Percentiles rank a stretch among this genome's conserved stretches.
phyloP scores from a whole-genome alignment of 345 rosid genomes.

The Noccaea bulbosa region DNA sequence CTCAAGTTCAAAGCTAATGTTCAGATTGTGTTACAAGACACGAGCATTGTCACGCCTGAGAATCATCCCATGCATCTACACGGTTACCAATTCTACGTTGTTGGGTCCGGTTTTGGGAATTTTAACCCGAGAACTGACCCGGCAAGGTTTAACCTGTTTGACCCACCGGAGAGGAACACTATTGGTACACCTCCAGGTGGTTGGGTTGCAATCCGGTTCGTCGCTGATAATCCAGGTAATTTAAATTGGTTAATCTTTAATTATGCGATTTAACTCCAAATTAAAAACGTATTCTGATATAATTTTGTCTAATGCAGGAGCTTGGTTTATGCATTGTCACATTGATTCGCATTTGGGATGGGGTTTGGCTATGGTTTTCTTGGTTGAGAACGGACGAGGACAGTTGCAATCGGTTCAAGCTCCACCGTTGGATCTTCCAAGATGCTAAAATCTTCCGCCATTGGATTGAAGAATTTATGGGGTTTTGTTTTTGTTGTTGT shows the following conservation, averaged over 20 bases:
- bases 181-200: constrained; percentile 87
- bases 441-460: constrained; percentile 50
- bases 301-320: constrained; percentile 40
- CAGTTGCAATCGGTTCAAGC: constrained; percentile 71
- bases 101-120: constrained; percentile 78
- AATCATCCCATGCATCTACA: constrained; percentile 94
- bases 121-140: constrained; percentile 72
- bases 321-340: constrained; percentile 49
- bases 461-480: constrained; percentile 36
- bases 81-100: constrained; percentile 74
- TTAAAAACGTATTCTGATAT: constrained; percentile 22
- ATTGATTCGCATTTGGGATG: constrained; percentile 62
- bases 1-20: constrained; percentile 67
- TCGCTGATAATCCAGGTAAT: constrained; percentile 89
- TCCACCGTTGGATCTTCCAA: constrained; percentile 90
- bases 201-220: constrained; percentile 88
- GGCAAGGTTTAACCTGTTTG: constrained; percentile 69
- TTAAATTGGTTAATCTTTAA: background rate
- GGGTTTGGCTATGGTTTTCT: constrained; percentile 72
- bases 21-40: constrained; percentile 80
- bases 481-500: background rate
- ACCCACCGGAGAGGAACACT: constrained; percentile 85
- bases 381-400: constrained; percentile 83
- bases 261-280: background rate
- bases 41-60: constrained; percentile 77